These are phyloP conservation scores for Endoconidiophora laricicola DNA, from an alignment of 2,329 filamentous ascomycete species.

Conservation along the genomic window DNA sequence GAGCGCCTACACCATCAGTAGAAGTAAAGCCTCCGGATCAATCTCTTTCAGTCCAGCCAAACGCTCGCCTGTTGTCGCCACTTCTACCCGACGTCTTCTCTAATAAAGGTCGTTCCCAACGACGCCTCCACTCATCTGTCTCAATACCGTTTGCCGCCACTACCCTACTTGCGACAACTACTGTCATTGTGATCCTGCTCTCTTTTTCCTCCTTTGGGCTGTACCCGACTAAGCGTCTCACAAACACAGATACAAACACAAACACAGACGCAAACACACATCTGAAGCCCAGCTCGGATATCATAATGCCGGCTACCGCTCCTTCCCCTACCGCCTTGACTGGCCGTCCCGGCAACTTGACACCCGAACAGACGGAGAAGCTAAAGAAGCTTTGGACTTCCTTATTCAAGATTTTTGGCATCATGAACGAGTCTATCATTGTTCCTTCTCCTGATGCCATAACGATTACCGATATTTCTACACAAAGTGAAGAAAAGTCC, in stretches of 20 bases:
- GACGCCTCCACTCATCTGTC: slow-evolving; percentile 9
- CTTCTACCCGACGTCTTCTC: background rate
- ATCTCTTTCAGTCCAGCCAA: background rate
- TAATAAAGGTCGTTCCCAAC: background rate
- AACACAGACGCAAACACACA: background rate
- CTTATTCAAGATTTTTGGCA: slow-evolving; percentile 59
- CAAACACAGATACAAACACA: background rate
- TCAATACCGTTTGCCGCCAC: background rate
- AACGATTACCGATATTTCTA: slow-evolving; percentile 19
- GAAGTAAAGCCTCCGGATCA: too few relatives aligned
- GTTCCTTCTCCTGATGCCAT: slow-evolving; percentile 12
- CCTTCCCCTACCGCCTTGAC: slow-evolving; percentile 29
- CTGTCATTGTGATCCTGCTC: background rate
- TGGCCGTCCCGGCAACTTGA: slow-evolving; percentile 73
- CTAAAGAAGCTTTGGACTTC: slow-evolving; percentile 73
- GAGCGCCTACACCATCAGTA: too few relatives aligned
- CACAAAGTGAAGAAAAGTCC: slow-evolving; percentile 46
- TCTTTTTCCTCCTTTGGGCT: slow-evolving; percentile 1
- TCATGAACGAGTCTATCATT: slow-evolving; percentile 20
- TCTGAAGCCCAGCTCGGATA: background rate
- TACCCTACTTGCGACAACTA: background rate
- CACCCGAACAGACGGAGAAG: slow-evolving; percentile 76
- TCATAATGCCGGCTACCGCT: background rate
- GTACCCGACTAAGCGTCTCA: background rate
- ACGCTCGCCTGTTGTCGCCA: too few relatives aligned